Conservation (phyloP, 768 basidiomycete species). For the Leucocoprinus leucothites region DNA sequence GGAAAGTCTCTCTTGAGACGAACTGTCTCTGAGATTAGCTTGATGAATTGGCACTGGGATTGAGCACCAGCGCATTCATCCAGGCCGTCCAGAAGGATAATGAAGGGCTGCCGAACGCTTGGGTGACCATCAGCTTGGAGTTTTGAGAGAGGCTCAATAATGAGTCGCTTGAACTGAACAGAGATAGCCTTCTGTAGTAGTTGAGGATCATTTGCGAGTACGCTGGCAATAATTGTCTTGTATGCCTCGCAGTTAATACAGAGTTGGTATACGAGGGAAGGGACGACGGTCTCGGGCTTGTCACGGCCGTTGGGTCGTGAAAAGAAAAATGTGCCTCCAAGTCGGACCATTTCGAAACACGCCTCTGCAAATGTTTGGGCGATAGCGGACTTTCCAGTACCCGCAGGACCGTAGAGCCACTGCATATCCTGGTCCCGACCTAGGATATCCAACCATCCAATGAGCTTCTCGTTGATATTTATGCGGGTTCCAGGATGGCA, state of each 20-base stretch:
- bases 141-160: neutral
- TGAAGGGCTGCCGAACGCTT: neutral
- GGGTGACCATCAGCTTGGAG: neutral
- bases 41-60: no score
- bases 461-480: neutral
- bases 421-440: neutral
- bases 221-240: neutral
- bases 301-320: neutral
- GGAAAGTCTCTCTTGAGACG: neutral
- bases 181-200: neutral
- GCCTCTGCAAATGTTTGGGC: slow-evolving; percentile 4
- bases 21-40: no score
- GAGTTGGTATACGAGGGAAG: slow-evolving; percentile 6
- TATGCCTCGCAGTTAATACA: neutral
- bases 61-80: no score
- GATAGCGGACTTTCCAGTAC: slow-evolving; percentile 11
- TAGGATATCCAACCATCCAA: neutral
- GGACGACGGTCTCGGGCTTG: neutral
- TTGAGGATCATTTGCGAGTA: neutral
- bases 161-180: slow-evolving; percentile 3
- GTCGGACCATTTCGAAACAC: neutral
- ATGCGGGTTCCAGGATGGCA: neutral
- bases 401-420: no score
- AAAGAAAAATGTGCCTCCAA: slow-evolving; percentile 8
- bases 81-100: no score